These are phyloP conservation scores for Naganishia liquefaciens DNA, from an alignment of 1,284 basidiomycete species.

Conservation along the genomic window DNA sequence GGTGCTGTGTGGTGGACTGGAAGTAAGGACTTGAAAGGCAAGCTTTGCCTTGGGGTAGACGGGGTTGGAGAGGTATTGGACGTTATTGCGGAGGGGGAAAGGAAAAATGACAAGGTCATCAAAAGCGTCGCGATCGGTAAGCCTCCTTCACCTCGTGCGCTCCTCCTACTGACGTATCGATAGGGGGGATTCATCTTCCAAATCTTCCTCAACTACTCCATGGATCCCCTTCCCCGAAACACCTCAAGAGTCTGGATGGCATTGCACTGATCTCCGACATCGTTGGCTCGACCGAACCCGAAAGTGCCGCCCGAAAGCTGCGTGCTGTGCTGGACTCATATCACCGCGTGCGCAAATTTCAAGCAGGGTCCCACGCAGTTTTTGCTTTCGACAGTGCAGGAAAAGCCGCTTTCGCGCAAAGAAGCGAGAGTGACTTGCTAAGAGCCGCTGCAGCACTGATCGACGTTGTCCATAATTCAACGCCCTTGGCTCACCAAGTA, in stretches of 20 bases:
- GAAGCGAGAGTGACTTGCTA: conserved; percentile 49
- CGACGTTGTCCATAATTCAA: conserved; percentile 58
- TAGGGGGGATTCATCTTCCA: conserved; percentile 77
- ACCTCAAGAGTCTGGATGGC: conserved; percentile 66
- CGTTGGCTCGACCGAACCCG: conserved; percentile 67
- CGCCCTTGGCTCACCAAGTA: conserved; percentile 80
- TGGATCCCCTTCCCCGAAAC: conserved; percentile 64
- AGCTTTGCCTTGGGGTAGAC: conserved; percentile 62
- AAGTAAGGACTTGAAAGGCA: conserved; percentile 67
- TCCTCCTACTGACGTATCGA: not conserved
- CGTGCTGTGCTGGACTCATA: conserved; percentile 46
- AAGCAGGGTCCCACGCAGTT: conserved; percentile 5
- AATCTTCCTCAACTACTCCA: conserved; percentile 73
- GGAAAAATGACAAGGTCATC: conserved; percentile 58
- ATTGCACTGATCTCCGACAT: conserved; percentile 92
- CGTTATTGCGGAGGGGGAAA: conserved; percentile 57
- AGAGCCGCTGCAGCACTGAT: conserved; percentile 58
- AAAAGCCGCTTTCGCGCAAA: conserved; percentile 5
- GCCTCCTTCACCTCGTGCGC: conserved; percentile 34
- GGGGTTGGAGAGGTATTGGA: conserved; percentile 68
- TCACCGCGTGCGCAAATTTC: conserved; percentile 6
- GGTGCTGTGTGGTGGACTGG: conserved; percentile 74
- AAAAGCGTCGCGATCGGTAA: conserved; percentile 80
- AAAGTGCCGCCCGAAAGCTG: conserved; percentile 58
- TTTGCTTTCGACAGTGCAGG: conserved; percentile 12